These are phyloP conservation scores for Penicillium pulvis DNA, from an alignment of 495 filamentous ascomycete species.

Conservation along the genomic window DNA sequence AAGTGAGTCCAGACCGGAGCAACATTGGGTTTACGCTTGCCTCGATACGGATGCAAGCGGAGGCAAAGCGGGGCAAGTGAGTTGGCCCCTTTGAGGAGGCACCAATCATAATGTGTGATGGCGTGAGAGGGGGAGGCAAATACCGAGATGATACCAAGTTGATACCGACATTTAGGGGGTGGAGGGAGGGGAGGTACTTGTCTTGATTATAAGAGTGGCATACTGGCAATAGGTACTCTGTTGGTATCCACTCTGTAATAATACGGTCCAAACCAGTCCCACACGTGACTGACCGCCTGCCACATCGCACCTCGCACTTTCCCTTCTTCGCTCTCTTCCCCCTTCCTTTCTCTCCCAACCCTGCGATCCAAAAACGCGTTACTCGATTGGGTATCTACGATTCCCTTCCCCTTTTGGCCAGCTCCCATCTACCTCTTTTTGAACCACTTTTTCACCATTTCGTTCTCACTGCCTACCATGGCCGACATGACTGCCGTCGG, in stretches of 20 bases:
- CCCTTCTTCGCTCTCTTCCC: constrained; percentile 44
- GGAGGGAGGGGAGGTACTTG: neutral
- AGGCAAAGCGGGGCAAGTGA: constrained; percentile 10
- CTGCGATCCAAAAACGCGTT: constrained; percentile 53
- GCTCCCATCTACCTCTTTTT: constrained; percentile 16
- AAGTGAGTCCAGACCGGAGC: constrained; percentile 18
- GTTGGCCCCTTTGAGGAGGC: constrained; percentile 8
- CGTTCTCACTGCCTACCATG: constrained; percentile 29
- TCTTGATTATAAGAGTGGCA: no score
- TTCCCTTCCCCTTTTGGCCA: constrained; percentile 53
- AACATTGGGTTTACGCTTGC: constrained; percentile 17
- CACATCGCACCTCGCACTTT: constrained; percentile 40
- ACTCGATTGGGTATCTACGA: constrained; percentile 54
- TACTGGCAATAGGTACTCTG: no score
- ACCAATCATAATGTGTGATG: constrained; percentile 4
- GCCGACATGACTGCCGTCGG: constrained; percentile 49
- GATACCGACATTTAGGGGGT: neutral
- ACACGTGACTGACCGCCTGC: constrained; percentile 47
- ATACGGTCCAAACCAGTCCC: constrained; percentile 3
- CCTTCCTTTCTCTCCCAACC: constrained; percentile 44
- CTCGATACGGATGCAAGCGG: constrained; percentile 22
- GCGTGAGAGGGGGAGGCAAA: constrained; percentile 10
- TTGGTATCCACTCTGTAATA: neutral
- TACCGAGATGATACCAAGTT: neutral
- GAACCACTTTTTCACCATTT: constrained; percentile 3